Percentiles rank a stretch among this genome's conserved stretches.
These are phyloP conservation scores for Talinum fruticosum DNA, from an alignment of 148 eudicot species.

Conservation along the genomic window DNA sequence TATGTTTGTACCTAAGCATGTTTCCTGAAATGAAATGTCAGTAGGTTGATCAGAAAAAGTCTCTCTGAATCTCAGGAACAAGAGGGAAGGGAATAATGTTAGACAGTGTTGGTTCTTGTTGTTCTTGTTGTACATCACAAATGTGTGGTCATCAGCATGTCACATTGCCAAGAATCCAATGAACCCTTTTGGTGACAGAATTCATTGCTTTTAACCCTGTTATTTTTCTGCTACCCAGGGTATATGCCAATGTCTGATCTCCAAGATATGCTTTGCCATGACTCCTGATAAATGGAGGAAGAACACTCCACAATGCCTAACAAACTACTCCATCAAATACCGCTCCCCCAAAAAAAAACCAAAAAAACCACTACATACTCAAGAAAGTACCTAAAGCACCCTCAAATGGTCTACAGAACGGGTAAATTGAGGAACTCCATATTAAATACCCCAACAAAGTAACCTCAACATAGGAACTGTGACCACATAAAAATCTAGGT, in stretches of 20 bases:
- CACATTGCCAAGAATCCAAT: background rate
- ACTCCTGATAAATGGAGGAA: background rate
- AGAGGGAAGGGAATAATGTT: background rate
- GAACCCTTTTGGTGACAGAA: background rate
- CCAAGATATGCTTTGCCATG: background rate
- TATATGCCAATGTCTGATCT: background rate
- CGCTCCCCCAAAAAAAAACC: background rate
- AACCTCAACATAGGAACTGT: background rate
- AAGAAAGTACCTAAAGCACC: background rate
- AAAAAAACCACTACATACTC: background rate
- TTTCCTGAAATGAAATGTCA: background rate
- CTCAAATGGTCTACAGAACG: background rate
- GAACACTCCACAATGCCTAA: background rate
- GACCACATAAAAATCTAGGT: background rate
- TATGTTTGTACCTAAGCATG: background rate
- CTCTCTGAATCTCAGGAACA: background rate
- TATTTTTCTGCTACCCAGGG: background rate
- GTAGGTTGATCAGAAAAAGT: background rate
- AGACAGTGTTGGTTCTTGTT: background rate
- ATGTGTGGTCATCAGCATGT: background rate
- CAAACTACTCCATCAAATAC: background rate
- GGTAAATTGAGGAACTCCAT: background rate
- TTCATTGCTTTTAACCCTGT: background rate
- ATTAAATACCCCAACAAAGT: background rate
- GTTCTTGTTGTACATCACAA: background rate